Percentiles rank a stretch among this genome's conserved stretches.
These are phyloP conservation scores for Geotrichum citri-aurantii DNA, from an alignment of 1,139 yeast genomes.

Conservation along the genomic window DNA sequence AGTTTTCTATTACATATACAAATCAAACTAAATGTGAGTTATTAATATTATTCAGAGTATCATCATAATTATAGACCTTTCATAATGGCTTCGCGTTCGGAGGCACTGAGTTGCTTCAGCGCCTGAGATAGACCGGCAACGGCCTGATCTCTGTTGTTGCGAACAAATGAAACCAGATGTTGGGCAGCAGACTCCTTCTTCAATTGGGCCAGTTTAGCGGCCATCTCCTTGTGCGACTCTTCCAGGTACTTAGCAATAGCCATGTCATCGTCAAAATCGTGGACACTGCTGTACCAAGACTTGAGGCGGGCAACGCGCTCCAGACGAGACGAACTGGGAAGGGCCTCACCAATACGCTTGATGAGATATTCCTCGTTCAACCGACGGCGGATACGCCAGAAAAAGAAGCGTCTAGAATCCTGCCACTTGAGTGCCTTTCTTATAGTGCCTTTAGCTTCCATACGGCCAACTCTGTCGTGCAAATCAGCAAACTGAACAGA, in stretches of 20 bases:
- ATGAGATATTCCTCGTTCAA: conserved; percentile 85
- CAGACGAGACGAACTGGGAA: conserved; percentile 58
- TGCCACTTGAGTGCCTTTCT: conserved; percentile 80
- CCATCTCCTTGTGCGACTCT: conserved; percentile 61
- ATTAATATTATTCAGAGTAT: not conserved
- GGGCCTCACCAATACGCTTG: conserved; percentile 62
- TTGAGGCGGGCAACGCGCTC: conserved; percentile 82
- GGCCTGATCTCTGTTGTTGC: conserved; percentile 47
- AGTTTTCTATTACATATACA: not conserved
- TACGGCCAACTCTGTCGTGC: conserved; percentile 96
- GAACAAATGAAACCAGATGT: conserved; percentile 22
- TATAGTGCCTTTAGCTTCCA: conserved; percentile 91
- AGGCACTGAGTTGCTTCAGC: conserved; percentile 51
- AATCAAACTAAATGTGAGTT: not conserved
- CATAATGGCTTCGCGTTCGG: conserved; percentile 52
- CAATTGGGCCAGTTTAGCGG: conserved; percentile 55
- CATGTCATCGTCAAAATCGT: conserved; percentile 66
- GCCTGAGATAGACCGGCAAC: conserved; percentile 58
- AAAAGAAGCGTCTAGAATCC: conserved; percentile 88
- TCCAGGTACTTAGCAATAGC: conserved; percentile 85
- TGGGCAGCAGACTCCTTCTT: conserved; percentile 28
- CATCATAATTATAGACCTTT: conserved; percentile 20
- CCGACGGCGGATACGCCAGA: conserved; percentile 98
- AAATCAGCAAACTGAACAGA: conserved; percentile 95
- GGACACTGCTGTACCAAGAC: conserved; percentile 76